A percentile compares a stretch with the other conserved stretches of the same genome.
Evolutionary conservation across 2,329 filamentous ascomycete species (phyloP).

Genomic region (Aureobasidium sp.): DNA sequence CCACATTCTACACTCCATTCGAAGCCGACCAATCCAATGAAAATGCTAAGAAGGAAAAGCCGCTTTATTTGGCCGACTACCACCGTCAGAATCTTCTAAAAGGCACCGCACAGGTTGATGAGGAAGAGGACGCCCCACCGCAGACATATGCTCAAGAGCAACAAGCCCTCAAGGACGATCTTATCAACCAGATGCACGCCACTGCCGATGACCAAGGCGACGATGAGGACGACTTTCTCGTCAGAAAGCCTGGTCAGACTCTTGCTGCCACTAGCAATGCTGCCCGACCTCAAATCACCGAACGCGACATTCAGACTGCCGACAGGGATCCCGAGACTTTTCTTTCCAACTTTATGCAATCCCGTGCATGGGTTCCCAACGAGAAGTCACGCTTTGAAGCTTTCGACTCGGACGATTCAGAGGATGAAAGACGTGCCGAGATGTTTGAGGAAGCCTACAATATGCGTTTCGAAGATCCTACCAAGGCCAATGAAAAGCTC

Average conservation of each 20-base stretch:
- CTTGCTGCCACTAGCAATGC: neutral
- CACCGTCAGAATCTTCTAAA: slow-evolving; percentile 82
- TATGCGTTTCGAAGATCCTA: slow-evolving; percentile 87
- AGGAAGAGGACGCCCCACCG: slow-evolving; percentile 42
- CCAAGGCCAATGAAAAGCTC: slow-evolving; percentile 77
- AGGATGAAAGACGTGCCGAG: slow-evolving; percentile 66
- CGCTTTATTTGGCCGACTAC: slow-evolving; percentile 81
- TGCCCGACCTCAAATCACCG: slow-evolving; percentile 28
- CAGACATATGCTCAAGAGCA: slow-evolving; percentile 85
- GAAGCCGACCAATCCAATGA: slow-evolving; percentile 41
- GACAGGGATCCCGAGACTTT: slow-evolving; percentile 87
- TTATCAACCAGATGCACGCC: slow-evolving; percentile 74
- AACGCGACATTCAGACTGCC: slow-evolving; percentile 63
- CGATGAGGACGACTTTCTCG: slow-evolving; percentile 60
- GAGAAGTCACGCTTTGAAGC: slow-evolving; percentile 62
- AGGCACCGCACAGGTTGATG: slow-evolving; percentile 54
- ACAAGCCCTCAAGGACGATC: slow-evolving; percentile 66
- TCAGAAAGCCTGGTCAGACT: slow-evolving; percentile 54
- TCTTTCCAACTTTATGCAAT: slow-evolving; percentile 90
- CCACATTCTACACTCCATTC: slow-evolving; percentile 66
- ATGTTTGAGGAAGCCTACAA: slow-evolving; percentile 92
- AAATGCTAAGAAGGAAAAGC: slow-evolving; percentile 52
- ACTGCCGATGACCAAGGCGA: slow-evolving; percentile 40
- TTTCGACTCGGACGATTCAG: slow-evolving; percentile 87
- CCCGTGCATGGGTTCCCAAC: slow-evolving; percentile 76